Conservation (phyloP, 441 rosid species). For the Eruca vesicaria region DNA sequence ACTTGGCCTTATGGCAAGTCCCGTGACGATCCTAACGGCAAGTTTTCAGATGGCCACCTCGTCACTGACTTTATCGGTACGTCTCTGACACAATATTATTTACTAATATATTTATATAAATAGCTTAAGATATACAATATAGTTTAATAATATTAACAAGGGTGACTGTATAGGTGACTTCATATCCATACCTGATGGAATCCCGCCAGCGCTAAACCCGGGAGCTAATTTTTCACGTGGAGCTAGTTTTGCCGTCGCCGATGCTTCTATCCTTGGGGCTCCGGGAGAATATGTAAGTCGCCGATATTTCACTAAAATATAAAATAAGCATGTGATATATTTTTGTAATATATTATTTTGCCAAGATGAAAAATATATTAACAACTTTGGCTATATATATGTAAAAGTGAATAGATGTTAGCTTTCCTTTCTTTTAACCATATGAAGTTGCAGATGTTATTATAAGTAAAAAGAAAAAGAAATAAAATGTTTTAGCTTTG, state of each 20-base stretch:
- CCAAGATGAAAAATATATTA: background rate
- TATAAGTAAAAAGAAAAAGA: background rate
- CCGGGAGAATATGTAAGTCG: slow-evolving; percentile 19
- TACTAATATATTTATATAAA: too few species aligned
- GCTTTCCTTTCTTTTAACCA: too few species aligned
- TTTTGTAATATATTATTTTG: too few species aligned
- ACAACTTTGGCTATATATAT: background rate
- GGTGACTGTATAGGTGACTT: slow-evolving; percentile 10
- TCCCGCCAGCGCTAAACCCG: slow-evolving; percentile 27
- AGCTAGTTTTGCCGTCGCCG: slow-evolving; percentile 29
- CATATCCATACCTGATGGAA: slow-evolving; percentile 16
- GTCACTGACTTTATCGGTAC: background rate
- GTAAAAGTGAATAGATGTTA: too few species aligned
- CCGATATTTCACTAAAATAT: background rate
- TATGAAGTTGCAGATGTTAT: too few species aligned
- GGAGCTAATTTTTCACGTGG: slow-evolving; percentile 21
- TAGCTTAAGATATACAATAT: too few species aligned
- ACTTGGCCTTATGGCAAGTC: background rate
- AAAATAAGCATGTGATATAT: too few species aligned
- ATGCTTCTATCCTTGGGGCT: slow-evolving; percentile 25
- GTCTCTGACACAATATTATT: too few species aligned
- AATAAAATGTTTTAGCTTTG: background rate
- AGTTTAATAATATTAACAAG: too few species aligned
- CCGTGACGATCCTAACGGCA: background rate
- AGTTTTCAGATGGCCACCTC: background rate